Base-by-base conservation (phyloP, 352 stramenopile species). In the Pseudoperonospora humuli region DNA sequence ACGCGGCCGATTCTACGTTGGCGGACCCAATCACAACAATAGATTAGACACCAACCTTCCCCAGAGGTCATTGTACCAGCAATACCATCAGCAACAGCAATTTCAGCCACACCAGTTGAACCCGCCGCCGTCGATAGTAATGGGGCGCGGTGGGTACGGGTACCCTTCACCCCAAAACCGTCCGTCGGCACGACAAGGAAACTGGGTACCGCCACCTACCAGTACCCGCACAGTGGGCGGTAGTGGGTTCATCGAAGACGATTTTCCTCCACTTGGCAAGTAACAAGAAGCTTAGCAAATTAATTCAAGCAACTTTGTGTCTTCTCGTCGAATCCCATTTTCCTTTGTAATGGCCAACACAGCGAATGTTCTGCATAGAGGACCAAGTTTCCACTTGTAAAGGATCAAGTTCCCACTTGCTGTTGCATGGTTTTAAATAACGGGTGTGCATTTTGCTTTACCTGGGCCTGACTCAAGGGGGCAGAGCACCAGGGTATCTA, bases 231-330 rank as follows among this genome's bases (percentile, higher is more conserved):
- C 35, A 50, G 40, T 55, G 21, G 55, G 50, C 26, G 62, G 29
- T 24, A 42, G 61, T 10, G 65, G 52, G 19, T 86, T 86, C 45
- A 67, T 69, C 31, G 59, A 86, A 15, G 72, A 85, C 20, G 75
- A 85, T 26, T 89, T 89, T 39, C 74, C 77, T 19, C 77, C 77
- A 13, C 59, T 89, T 5, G 67, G 74, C 28, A 75, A 83, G 46
- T 84, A 70, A 61, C 29, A 50, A 32, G 1, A n/a, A n/a, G n/a
- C n/a, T n/a, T n/a, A n/a, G n/a, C 25, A 25, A 45, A 39, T 47
- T 31, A 58, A 5, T n/a, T 14, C 13, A n/a, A 39, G 5, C 23
- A 18, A 31, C 3, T 23, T 8, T 8, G 17, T 11, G 9, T 25
- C 9, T 3, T 25, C 34, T 35, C 18, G 7, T 19, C n/a, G 4